Conservation (phyloP, 257 asterid genomes). For the Solanum rostratum region DNA sequence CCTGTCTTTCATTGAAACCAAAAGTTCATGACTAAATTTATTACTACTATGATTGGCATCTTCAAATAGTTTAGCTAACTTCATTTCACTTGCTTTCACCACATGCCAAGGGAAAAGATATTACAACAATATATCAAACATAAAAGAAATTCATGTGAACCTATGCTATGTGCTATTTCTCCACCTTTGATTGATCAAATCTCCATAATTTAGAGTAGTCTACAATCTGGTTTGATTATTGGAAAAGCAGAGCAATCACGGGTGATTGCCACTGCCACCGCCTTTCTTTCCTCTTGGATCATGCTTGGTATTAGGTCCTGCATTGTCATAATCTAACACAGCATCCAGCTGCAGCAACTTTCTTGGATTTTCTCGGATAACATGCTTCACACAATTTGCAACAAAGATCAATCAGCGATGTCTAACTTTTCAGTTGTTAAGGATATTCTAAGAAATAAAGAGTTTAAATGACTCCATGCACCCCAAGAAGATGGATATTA, state of each 20-base stretch:
- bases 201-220: not conserved
- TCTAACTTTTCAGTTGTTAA: not conserved
- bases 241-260: slow-evolving; percentile 4
- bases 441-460: not conserved
- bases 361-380: not conserved
- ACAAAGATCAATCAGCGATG: not conserved
- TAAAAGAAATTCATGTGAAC: not conserved
- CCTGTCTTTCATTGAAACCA: too few relatives aligned
- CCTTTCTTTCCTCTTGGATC: slow-evolving; percentile 55
- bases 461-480: not conserved
- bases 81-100: not conserved
- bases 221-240: not conserved
- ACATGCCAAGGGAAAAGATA: not conserved
- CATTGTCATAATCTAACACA: slow-evolving; percentile 51
- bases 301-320: slow-evolving; percentile 62
- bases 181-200: not conserved
- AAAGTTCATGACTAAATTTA: too few relatives aligned
- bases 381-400: not conserved
- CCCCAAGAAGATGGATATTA: not conserved
- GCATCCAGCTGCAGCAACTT: slow-evolving; percentile 28
- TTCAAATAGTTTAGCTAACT: not conserved
- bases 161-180: not conserved
- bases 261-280: slow-evolving; percentile 38
- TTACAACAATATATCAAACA: not conserved
- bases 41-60: too few relatives aligned